Evolutionary conservation across 2,329 filamentous ascomycete genomes (phyloP).

Genomic region (Xylaria sp.): DNA sequence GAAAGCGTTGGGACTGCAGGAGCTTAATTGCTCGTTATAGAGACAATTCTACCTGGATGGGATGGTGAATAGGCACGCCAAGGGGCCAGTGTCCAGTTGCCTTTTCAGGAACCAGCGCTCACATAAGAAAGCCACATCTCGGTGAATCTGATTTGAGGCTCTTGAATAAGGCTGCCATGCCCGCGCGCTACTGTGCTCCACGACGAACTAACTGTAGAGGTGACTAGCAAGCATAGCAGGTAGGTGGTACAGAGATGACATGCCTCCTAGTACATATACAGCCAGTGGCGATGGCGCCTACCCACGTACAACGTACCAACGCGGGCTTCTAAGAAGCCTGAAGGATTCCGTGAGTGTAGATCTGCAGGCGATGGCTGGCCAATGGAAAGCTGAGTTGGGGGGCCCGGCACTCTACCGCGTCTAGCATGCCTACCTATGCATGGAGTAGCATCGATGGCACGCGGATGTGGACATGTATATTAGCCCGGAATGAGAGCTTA

Average conservation of each 20-base stretch:
- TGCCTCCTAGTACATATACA: background rate
- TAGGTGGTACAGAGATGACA: no score
- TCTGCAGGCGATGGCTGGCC: constrained; percentile 21
- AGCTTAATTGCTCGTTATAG: constrained; percentile 27
- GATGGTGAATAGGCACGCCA: constrained; percentile 30
- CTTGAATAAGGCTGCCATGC: constrained; percentile 29
- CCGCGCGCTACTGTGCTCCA: constrained; percentile 18
- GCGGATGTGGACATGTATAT: constrained; percentile 14
- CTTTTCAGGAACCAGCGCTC: constrained; percentile 28
- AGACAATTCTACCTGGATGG: constrained; percentile 21
- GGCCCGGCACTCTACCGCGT: constrained; percentile 1
- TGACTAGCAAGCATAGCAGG: background rate
- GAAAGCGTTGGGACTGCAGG: constrained; percentile 28
- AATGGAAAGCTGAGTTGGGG: constrained; percentile 23
- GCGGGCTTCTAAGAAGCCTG: constrained; percentile 8
- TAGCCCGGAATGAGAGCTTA: constrained; percentile 30
- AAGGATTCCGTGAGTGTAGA: constrained; percentile 14
- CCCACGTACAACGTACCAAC: constrained; percentile 11
- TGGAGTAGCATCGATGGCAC: constrained; percentile 21
- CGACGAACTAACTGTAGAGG: background rate
- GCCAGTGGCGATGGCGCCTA: background rate
- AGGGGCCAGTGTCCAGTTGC: constrained; percentile 27
- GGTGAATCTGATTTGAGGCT: constrained; percentile 30
- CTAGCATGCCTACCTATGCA: background rate
- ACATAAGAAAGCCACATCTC: constrained; percentile 10